A percentile compares a stretch with the other conserved stretches of the same genome.
These are phyloP conservation scores for Meyerozyma elateridarum DNA, from an alignment of 1,139 yeast genomes.

Conservation along the genomic window DNA sequence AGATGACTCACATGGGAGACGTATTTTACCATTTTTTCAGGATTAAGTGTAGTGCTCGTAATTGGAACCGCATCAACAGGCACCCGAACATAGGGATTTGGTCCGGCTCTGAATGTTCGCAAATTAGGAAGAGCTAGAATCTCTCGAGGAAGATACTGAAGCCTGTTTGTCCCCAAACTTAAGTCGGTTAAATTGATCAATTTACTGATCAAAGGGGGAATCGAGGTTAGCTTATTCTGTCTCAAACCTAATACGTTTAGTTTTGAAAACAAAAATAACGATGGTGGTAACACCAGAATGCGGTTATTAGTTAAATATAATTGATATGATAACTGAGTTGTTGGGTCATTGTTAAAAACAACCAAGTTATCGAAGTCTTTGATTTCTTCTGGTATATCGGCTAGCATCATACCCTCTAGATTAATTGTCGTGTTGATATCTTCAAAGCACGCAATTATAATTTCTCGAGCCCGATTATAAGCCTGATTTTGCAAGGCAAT, in stretches of 20 bases:
- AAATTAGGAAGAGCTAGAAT: conserved; percentile 41
- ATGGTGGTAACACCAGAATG: conserved; percentile 47
- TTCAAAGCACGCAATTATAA: conserved; percentile 38
- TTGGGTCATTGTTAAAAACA: conserved; percentile 24
- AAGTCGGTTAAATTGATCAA: conserved; percentile 43
- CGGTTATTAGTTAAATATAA: conserved; percentile 48
- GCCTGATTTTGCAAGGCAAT: conserved; percentile 10
- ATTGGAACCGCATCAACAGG: conserved; percentile 25
- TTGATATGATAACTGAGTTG: conserved; percentile 32
- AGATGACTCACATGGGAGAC: conserved; percentile 23
- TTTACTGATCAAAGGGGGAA: conserved; percentile 51
- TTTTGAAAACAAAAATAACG: conserved; percentile 44
- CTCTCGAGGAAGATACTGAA: conserved; percentile 52
- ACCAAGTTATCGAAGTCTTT: conserved; percentile 50
- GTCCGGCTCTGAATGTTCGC: conserved; percentile 45
- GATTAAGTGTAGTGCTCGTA: conserved; percentile 12
- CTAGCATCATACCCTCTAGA: conserved; percentile 39
- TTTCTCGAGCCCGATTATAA: conserved; percentile 26
- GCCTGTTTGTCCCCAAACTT: conserved; percentile 47
- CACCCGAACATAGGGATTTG: conserved; percentile 35
- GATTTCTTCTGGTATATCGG: conserved; percentile 49
- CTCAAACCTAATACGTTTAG: conserved; percentile 53
- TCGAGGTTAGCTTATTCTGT: conserved; percentile 41
- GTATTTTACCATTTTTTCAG: conserved; percentile 13
- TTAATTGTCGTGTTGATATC: conserved; percentile 33